These are phyloP conservation scores for Rhododendron ferrugineum DNA, from an alignment of 148 eudicot species.

Conservation along the genomic window DNA sequence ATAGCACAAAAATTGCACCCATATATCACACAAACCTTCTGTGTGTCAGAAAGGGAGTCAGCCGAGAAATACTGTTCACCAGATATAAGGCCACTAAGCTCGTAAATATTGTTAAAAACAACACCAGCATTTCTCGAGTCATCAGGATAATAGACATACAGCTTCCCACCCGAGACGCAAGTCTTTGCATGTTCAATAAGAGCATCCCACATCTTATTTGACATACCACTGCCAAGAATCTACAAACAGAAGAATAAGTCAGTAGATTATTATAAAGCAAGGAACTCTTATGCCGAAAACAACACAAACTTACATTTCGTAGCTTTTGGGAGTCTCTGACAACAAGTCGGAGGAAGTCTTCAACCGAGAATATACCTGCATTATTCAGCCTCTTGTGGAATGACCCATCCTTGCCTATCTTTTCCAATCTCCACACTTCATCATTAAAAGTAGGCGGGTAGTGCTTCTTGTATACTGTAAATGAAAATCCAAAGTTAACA, in stretches of 20 bases:
- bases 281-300: neutral
- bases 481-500: conserved; percentile 10
- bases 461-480: conserved; percentile 90
- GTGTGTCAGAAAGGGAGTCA: conserved; percentile 79
- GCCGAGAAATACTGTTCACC: conserved; percentile 57
- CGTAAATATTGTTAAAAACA: conserved; percentile 81
- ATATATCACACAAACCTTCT: conserved; percentile 53
- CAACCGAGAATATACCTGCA: conserved; percentile 54
- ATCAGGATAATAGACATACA: conserved; percentile 77
- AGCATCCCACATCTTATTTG: conserved; percentile 98
- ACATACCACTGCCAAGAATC: conserved; percentile 99
- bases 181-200: conserved; percentile 93
- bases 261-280: neutral
- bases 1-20: neutral
- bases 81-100: conserved; percentile 83
- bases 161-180: conserved; percentile 77
- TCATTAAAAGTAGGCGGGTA: conserved; percentile 91
- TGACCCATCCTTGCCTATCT: conserved; percentile 98
- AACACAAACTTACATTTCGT: conserved; percentile 55
- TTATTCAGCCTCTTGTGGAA: conserved; percentile 83
- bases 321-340: conserved; percentile 73
- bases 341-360: conserved; percentile 89
- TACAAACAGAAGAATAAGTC: conserved; percentile 23
- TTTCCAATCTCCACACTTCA: conserved; percentile 98
- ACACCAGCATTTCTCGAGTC: conserved; percentile 70